These are phyloP conservation scores for Euphrasia confusa DNA, from an alignment of 257 asterid genomes.

Conservation along the genomic window DNA sequence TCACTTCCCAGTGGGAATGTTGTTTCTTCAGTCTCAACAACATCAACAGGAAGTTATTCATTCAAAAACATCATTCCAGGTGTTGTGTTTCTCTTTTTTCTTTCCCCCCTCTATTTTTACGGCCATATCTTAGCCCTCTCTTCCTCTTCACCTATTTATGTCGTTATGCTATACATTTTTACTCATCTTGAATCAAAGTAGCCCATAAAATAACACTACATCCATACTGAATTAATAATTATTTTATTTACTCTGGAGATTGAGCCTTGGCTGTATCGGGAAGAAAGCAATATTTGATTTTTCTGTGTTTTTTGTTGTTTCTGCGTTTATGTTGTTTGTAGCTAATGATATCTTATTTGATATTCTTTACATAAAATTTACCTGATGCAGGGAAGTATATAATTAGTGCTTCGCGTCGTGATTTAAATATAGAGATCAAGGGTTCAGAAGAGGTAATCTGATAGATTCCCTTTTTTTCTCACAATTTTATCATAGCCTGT, in stretches of 20 bases:
- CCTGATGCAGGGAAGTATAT: constrained; percentile 63
- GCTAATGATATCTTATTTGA: constrained; percentile 17
- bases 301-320: constrained; percentile 1
- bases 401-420: constrained; percentile 67
- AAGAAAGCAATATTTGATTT: constrained; percentile 8
- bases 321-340: constrained; percentile 11
- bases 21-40: constrained; percentile 63
- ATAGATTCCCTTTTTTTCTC: constrained; percentile 24
- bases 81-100: constrained; percentile 21
- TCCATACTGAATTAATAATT: constrained; percentile 5
- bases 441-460: constrained; percentile 70
- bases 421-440: constrained; percentile 63
- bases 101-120: not conserved
- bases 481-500: constrained; percentile 8
- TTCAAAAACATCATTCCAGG: constrained; percentile 79
- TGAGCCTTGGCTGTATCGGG: constrained; percentile 23
- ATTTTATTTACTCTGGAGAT: constrained; percentile 7
- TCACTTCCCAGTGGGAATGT: constrained; percentile 64
- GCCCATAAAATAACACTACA: not conserved
- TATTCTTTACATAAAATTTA: constrained; percentile 23
- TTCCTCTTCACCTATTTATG: not conserved
- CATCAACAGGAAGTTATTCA: constrained; percentile 70
- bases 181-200: constrained; percentile 9
- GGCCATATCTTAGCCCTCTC: not conserved
- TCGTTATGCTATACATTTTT: not conserved